Evolutionary conservation across 1,284 basidiomycete genomes (phyloP).

Genomic region (Cutaneotrichosporon sp.): DNA sequence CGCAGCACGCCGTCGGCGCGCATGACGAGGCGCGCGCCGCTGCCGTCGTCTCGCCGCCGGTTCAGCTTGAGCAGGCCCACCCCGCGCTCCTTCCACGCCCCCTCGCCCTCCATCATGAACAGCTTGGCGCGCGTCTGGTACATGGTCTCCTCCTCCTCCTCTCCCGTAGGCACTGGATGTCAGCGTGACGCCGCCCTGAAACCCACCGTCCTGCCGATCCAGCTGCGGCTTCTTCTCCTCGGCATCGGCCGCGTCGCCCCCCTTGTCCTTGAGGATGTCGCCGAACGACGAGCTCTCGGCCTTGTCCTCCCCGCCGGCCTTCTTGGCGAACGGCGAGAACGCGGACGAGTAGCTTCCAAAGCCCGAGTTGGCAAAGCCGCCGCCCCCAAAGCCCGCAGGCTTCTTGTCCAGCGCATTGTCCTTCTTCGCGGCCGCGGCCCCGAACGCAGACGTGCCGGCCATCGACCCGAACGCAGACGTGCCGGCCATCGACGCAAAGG

Average conservation of each 20-base stretch:
- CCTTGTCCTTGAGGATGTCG: slow-evolving; percentile 43
- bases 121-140: slow-evolving; percentile 84
- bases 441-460: slow-evolving; percentile 5
- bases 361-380: slow-evolving; percentile 29
- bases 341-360: slow-evolving; percentile 45
- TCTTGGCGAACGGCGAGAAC: slow-evolving; percentile 34
- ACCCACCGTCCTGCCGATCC: slow-evolving; percentile 70
- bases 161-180: slow-evolving; percentile 76
- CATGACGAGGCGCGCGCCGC: slow-evolving; percentile 84
- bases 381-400: no score
- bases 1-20: slow-evolving; percentile 88
- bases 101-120: slow-evolving; percentile 67
- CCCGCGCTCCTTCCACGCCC: slow-evolving; percentile 82
- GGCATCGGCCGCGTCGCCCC: slow-evolving; percentile 49
- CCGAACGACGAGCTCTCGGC: slow-evolving; percentile 31
- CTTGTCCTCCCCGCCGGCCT: slow-evolving; percentile 17
- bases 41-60: slow-evolving; percentile 62
- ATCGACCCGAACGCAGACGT: slow-evolving; percentile 36
- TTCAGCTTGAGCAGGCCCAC: slow-evolving; percentile 81
- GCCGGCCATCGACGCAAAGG: slow-evolving; percentile 36
- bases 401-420: slow-evolving; percentile 19
- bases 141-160: slow-evolving; percentile 86
- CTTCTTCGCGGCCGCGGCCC: slow-evolving; percentile 27
- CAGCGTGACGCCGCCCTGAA: slow-evolving; percentile 21
- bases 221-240: slow-evolving; percentile 56